Percentiles rank a stretch among this genome's conserved stretches.
Evolutionary conservation across 257 asterid species (phyloP).

Genomic region (Lavandula angustifolia): DNA sequence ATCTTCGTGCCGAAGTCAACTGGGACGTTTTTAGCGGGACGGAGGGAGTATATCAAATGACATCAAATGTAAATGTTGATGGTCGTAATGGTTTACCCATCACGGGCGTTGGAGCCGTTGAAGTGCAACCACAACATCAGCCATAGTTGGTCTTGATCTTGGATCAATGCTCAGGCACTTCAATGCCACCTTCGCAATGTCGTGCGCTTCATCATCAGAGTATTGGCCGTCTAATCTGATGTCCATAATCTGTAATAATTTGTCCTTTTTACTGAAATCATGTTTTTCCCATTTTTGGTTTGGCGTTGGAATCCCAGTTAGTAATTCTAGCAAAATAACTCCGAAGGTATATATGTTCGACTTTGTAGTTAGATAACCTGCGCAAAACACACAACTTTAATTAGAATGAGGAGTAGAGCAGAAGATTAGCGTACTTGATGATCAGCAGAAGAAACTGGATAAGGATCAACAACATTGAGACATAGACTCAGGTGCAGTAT

Average conservation of each 20-base stretch:
- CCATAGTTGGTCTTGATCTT: slow-evolving; percentile 25
- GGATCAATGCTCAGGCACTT: slow-evolving; percentile 16
- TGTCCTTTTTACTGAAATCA: background rate
- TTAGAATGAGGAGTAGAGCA: background rate
- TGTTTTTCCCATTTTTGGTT: background rate
- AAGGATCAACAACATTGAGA: background rate
- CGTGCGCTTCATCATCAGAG: background rate
- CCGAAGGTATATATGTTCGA: slow-evolving; percentile 26
- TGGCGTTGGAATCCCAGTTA: slow-evolving; percentile 8
- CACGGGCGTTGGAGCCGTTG: background rate
- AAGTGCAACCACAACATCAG: slow-evolving; percentile 25
- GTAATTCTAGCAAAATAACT: slow-evolving; percentile 29
- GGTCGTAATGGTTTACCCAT: no score
- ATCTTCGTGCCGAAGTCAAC: no score
- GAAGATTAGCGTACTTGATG: no score
- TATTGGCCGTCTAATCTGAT: slow-evolving; percentile 22
- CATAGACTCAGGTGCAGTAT: background rate
- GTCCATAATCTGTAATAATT: slow-evolving; percentile 9
- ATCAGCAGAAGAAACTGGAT: no score
- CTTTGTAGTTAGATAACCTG: slow-evolving; percentile 15
- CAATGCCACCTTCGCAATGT: slow-evolving; percentile 10
- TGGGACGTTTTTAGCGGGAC: no score
- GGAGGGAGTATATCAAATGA: no score
- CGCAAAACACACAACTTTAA: background rate
- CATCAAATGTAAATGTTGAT: no score